Conservation (phyloP, 768 basidiomycete species). For the Mycena maculata region DNA sequence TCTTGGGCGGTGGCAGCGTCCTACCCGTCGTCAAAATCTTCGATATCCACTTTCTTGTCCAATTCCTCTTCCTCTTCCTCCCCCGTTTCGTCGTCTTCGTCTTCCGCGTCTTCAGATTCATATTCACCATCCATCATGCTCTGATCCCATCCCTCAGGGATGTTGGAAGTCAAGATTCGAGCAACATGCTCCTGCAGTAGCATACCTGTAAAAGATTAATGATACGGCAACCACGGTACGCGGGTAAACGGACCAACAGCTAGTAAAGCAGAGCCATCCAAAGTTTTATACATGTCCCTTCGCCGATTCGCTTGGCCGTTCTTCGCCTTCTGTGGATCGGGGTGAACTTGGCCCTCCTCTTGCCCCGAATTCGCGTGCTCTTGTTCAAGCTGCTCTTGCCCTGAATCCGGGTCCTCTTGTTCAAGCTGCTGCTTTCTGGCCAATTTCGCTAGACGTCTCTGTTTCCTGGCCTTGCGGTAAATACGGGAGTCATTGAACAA, state of each 20-base stretch:
- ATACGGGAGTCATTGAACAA: conserved; percentile 62
- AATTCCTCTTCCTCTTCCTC: background rate
- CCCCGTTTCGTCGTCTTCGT: conserved; percentile 4
- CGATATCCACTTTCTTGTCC: background rate
- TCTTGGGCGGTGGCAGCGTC: too few species aligned
- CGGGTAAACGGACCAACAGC: conserved; percentile 65
- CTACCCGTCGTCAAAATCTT: conserved; percentile 1
- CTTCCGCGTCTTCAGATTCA: conserved; percentile 7
- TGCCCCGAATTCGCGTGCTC: conserved; percentile 27
- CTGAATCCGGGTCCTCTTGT: conserved; percentile 22
- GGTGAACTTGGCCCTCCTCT: conserved; percentile 33
- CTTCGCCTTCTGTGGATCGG: conserved; percentile 32
- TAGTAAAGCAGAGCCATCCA: conserved; percentile 80
- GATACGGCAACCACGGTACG: background rate
- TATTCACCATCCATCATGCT: conserved; percentile 35
- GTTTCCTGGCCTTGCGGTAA: conserved; percentile 52
- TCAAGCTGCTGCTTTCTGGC: conserved; percentile 16
- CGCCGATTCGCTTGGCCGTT: conserved; percentile 36
- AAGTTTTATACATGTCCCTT: conserved; percentile 79
- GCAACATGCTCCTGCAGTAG: conserved; percentile 75
- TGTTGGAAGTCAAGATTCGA: conserved; percentile 50
- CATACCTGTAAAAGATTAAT: conserved; percentile 59
- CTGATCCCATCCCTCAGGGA: conserved; percentile 60
- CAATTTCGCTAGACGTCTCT: conserved; percentile 26
- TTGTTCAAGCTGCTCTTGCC: conserved; percentile 15